Evolutionary conservation across 2,329 filamentous ascomycete genomes (phyloP), one percentile per base, ranked within the genome.

Genomic region (Blastomyces silverae): DNA sequence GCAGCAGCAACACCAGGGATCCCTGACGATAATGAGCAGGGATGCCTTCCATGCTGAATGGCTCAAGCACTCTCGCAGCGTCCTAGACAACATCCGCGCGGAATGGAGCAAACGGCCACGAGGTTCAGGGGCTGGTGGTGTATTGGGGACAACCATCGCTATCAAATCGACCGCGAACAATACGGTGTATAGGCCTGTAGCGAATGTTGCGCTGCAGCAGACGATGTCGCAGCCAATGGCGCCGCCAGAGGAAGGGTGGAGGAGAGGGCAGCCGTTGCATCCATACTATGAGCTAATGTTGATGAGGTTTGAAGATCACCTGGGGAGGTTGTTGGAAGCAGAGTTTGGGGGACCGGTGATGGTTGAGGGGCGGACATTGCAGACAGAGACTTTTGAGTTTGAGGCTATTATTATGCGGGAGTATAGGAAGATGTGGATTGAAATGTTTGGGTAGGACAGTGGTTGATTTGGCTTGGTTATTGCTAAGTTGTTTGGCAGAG

Each of bases 281-380:
- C 64, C 65, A 20, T 69, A 68, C 31, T 68, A 68, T 46, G 48
- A 65, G 39, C 58, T 62, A n/a, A 69, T 69, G 68, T 58, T 69
- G 13, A 46, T 37, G n/a, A 48, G 66, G 34, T 69, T 69, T 46
- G 62, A 66, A 34, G 59, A 22, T 8, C 66, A 22, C 52, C 63
- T 31, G 42, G 61, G n/a, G 59, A 56, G 31, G 31, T 11, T 25
- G 31, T 42, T 58, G 34, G 55, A 42, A 20, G 20, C 10, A 5
- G 55, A 58, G 17, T 42, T 58, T 58, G 55, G 55, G n/a, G 34
- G 55, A 5, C 11, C 17, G 11, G 34, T 22, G 55, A 34, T 39
- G 20, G 48, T n/a, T 10, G 34, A 42, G 22, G 58, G 28, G 25
- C 7, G 15, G 13, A 22, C 15, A 25, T 2, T 48, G 62, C 66